Evolutionary conservation across 2,329 filamentous ascomycete species (phyloP), one percentile per base, ranked within the genome.

Genomic region (Myriosclerotinia duriaeana): DNA sequence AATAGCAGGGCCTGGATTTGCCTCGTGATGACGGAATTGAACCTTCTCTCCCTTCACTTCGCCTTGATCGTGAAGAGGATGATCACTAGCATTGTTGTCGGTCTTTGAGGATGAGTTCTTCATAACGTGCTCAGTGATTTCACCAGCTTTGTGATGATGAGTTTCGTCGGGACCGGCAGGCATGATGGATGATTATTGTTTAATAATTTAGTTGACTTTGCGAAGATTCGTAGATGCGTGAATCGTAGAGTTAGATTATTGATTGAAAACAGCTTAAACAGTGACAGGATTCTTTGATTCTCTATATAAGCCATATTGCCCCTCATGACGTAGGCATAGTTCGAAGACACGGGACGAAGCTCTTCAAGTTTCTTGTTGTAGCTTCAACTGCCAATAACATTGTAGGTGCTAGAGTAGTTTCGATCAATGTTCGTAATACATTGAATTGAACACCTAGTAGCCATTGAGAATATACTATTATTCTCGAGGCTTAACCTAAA

Each of bases 1-100:
- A 36, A 87, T 72, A 38, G 79, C 86, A 20, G 87, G 87, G 44
- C 87, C 87, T 15, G 85, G 86, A 62, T 84, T 79, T 22, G 85
- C 85, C 66, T 82, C 76, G 74, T 84, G 81, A 46, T 83, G 79
- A 64, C 80, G 79, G 73, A 85, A 82, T 36, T 81, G 76, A 55
- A 82, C 79, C 40, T 79, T 76, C 46, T 81, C 81, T 20, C 81
- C 81, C 70, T 82, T 81, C 15, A 77, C 77, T 26, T 78, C 62
- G 15, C 72, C 76, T 67, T 75, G 67, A 12, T 76, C 53, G 66
- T 80, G 78, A 26, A 75, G 44, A 12, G 76, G 76, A 65, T 78
- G 79, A 58, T 71, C 74, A 68, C 73, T 78, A 40, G 75, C 77
- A 52, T 72, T 78, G 3, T 74, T 77, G 12, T 79, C 74, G 20